Evolutionary conservation across 2,329 filamentous ascomycete species (phyloP).

Genomic region (Hymenoscyphus fructigenus): DNA sequence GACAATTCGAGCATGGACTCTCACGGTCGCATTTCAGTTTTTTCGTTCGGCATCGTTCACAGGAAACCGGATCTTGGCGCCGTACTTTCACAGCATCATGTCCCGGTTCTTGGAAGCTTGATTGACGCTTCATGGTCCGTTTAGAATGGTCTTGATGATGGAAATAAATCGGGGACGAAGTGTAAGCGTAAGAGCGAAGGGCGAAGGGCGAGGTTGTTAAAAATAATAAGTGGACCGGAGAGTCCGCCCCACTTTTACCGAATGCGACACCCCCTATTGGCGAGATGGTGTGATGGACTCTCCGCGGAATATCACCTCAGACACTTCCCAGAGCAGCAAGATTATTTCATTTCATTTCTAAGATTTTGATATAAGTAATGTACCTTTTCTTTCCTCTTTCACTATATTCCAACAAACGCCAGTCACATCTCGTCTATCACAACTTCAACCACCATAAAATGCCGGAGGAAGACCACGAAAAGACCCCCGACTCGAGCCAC

Average conservation of each 20-base stretch:
- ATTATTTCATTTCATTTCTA: too few species aligned
- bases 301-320: too few species aligned
- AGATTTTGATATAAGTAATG: too few species aligned
- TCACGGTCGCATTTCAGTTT: conserved; percentile 31
- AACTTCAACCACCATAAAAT: too few species aligned
- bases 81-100: conserved; percentile 8
- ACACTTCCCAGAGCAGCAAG: too few species aligned
- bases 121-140: background rate
- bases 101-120: background rate
- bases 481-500: background rate
- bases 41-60: conserved; percentile 28
- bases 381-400: too few species aligned
- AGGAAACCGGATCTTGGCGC: conserved; percentile 31
- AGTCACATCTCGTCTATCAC: too few species aligned
- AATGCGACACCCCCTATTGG: too few species aligned
- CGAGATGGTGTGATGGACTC: too few species aligned
- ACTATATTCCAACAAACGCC: too few species aligned
- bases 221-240: background rate
- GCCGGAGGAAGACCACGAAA: background rate
- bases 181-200: background rate
- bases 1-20: conserved; percentile 31
- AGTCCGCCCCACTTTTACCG: background rate
- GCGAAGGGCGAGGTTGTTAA: background rate
- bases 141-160: background rate
- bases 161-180: background rate